These are phyloP conservation scores for Aspergillus oerlinghausenensis DNA, from an alignment of 2,329 filamentous ascomycete species.

Conservation along the genomic window DNA sequence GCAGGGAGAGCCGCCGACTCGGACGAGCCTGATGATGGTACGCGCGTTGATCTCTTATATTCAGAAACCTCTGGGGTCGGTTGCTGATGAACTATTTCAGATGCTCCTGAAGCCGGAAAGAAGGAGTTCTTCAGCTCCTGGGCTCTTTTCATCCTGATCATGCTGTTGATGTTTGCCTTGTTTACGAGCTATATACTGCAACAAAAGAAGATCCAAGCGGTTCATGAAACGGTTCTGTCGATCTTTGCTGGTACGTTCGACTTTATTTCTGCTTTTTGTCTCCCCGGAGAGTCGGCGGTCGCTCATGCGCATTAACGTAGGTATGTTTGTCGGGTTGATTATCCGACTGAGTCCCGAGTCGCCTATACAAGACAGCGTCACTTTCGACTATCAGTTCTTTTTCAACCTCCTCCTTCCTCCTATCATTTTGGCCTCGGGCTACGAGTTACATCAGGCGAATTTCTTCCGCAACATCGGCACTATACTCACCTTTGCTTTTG, in stretches of 20 bases:
- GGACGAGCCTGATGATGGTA: constrained; percentile 38
- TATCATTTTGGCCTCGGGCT: constrained; percentile 94
- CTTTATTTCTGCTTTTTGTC: not conserved
- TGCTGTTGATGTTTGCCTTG: constrained; percentile 87
- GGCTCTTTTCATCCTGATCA: constrained; percentile 94
- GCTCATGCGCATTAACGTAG: constrained; percentile 42
- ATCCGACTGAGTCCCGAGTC: constrained; percentile 76
- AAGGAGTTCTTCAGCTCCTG: constrained; percentile 95
- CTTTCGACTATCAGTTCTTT: constrained; percentile 98
- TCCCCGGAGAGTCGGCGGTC: not conserved
- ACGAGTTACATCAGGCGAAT: constrained; percentile 96
- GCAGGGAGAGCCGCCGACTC: constrained; percentile 33
- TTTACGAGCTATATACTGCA: constrained; percentile 97
- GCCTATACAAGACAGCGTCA: constrained; percentile 83
- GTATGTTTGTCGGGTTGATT: constrained; percentile 90
- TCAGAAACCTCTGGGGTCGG: constrained; percentile 9
- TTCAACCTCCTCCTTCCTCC: constrained; percentile 98
- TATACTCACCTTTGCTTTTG: constrained; percentile 95
- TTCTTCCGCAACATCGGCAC: constrained; percentile 98
- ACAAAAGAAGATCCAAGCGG: constrained; percentile 92
- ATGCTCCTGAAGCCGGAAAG: constrained; percentile 74
- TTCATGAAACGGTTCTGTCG: constrained; percentile 96
- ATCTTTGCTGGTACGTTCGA: constrained; percentile 76
- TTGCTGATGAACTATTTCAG: constrained; percentile 28
- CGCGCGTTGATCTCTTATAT: constrained; percentile 14